Evolutionary conservation across 441 rosid genomes (phyloP).

Genomic region (Mallotus japonicus): DNA sequence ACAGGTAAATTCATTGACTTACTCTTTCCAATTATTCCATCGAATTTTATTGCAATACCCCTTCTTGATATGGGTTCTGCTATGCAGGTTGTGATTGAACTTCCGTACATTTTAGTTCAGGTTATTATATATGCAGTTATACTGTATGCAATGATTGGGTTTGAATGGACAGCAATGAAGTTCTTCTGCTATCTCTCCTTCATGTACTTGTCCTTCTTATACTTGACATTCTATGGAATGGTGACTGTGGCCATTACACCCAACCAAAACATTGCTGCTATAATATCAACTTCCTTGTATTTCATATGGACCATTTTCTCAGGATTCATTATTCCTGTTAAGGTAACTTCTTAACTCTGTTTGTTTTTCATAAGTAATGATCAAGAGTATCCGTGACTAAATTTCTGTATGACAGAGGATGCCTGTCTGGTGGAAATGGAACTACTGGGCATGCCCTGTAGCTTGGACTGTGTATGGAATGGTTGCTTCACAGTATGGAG

Average conservation of each 20-base stretch:
- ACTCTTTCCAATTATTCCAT: background rate
- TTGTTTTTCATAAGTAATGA: too few relatives aligned
- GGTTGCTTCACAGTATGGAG: constrained; percentile 69
- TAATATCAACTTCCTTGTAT: constrained; percentile 40
- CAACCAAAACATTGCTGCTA: constrained; percentile 47
- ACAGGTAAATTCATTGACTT: constrained; percentile 40
- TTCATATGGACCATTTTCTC: constrained; percentile 56
- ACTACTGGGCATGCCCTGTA: constrained; percentile 66
- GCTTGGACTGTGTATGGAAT: constrained; percentile 76
- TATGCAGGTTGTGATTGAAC: constrained; percentile 49
- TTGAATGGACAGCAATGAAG: constrained; percentile 47
- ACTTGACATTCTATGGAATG: constrained; percentile 64
- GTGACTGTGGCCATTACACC: constrained; percentile 54
- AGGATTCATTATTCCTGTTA: constrained; percentile 53
- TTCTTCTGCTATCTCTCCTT: constrained; percentile 56
- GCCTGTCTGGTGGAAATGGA: constrained; percentile 89
- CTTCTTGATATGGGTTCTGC: background rate
- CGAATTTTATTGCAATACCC: background rate
- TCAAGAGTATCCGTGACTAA: background rate
- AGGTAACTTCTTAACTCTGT: constrained; percentile 31
- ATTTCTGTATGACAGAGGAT: constrained; percentile 49
- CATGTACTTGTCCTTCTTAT: constrained; percentile 52
- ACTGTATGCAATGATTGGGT: constrained; percentile 57
- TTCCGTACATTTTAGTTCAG: constrained; percentile 48
- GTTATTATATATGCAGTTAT: constrained; percentile 42